Percentiles rank a stretch among this genome's conserved stretches.
Conservation (phyloP, 2,329 filamentous ascomycete species). For the Helotiales sp. region DNA sequence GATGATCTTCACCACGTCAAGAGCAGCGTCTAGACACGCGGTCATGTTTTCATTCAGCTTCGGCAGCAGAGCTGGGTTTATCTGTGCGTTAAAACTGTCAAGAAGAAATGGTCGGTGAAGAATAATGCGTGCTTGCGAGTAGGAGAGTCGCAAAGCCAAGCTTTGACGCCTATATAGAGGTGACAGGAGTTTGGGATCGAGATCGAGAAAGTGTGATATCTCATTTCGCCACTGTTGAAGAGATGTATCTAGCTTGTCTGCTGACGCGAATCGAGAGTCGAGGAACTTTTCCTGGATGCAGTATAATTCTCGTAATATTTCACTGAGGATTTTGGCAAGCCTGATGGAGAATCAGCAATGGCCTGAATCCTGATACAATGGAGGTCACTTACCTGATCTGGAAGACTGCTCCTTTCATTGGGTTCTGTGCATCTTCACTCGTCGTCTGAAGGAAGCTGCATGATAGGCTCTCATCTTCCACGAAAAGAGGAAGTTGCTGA, state of each 20-base stretch:
- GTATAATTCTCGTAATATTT: slow-evolving; percentile 5
- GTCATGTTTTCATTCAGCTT: slow-evolving; percentile 10
- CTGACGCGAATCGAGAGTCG: neutral
- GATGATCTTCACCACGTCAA: slow-evolving; percentile 7
- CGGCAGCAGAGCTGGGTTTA: slow-evolving; percentile 13
- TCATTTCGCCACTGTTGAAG: slow-evolving; percentile 7
- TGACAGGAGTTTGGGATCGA: neutral
- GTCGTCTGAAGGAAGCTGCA: neutral
- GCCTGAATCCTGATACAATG: neutral
- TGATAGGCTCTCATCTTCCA: slow-evolving; percentile 59
- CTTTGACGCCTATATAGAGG: slow-evolving; percentile 8
- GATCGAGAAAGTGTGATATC: slow-evolving; percentile 6
- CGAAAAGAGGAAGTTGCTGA: slow-evolving; percentile 54
- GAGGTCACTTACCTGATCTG: slow-evolving; percentile 10
- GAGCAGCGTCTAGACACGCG: slow-evolving; percentile 9
- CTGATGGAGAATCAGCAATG: neutral
- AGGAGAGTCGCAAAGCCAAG: slow-evolving; percentile 8
- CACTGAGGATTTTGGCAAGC: slow-evolving; percentile 10
- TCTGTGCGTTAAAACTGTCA: slow-evolving; percentile 25
- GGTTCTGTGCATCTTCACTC: slow-evolving; percentile 34
- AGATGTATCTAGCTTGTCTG: neutral
- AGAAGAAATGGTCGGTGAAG: slow-evolving; percentile 36
- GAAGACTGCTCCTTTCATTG: slow-evolving; percentile 8
- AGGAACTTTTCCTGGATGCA: neutral
- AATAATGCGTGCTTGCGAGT: slow-evolving; percentile 33